phyloP scores from a whole-genome alignment of 305 asterid species.

The Withania somnifera region DNA sequence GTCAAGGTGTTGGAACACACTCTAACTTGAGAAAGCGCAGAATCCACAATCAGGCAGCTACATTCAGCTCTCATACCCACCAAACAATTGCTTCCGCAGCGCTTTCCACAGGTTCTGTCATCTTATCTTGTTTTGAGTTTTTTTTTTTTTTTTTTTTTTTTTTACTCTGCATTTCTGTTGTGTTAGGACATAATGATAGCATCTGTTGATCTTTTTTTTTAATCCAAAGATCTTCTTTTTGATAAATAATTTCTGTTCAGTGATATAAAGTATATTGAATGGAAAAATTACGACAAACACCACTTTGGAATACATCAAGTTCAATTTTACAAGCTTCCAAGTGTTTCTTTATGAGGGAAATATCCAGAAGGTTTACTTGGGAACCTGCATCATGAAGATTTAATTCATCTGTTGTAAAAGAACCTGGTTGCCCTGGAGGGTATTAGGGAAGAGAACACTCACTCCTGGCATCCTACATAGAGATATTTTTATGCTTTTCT shows the following conservation, averaged over 20 bases:
- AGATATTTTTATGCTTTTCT: neutral
- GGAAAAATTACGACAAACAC: neutral
- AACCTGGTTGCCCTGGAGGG: neutral
- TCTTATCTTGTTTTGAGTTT: slow-evolving; percentile 3
- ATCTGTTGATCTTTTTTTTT: neutral
- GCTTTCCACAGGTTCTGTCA: slow-evolving; percentile 34
- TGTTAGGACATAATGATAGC: neutral
- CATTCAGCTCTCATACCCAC: slow-evolving; percentile 12
- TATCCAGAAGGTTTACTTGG: neutral
- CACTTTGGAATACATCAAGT: neutral
- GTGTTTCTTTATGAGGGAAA: neutral
- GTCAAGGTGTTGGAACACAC: slow-evolving; percentile 13
- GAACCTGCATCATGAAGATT: neutral
- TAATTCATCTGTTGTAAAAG: neutral
- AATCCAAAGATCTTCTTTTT: neutral
- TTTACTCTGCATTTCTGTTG: neutral
- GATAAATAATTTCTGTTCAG: neutral
- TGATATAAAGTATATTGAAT: neutral
- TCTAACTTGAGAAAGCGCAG: slow-evolving; percentile 78
- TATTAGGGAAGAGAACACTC: neutral
- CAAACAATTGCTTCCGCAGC: slow-evolving; percentile 15
- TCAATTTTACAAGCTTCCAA: neutral
- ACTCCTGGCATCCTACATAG: neutral
- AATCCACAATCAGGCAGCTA: slow-evolving; percentile 12
- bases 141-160: no score